Conservation (phyloP, 768 basidiomycete species). For the Panaeolus cyanescens region DNA sequence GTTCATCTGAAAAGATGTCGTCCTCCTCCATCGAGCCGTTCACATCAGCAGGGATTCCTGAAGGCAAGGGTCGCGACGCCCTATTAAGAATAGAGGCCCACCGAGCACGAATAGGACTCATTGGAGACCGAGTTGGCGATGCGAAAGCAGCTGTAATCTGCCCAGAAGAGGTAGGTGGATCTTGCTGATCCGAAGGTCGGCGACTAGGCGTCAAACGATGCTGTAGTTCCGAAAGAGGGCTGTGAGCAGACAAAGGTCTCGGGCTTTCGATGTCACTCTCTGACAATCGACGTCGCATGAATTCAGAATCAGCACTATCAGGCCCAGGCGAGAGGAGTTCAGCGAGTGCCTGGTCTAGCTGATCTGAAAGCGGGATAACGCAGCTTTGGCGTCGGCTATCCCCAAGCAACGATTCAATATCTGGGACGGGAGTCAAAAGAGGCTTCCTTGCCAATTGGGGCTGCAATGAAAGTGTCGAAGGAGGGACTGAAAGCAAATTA, state of each 20-base stretch:
- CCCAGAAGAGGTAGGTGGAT: not conserved
- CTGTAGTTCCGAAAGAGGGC: not conserved
- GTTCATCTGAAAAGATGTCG: not conserved
- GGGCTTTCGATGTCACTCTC: not conserved
- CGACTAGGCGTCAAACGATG: not conserved
- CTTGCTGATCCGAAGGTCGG: not conserved
- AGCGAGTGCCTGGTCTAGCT: not conserved
- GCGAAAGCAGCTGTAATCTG: not conserved
- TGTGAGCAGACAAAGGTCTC: not conserved
- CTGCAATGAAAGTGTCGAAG: not conserved
- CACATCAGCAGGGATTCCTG: not conserved
- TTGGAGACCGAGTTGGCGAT: not conserved
- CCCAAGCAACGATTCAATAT: not conserved
- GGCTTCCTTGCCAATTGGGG: not conserved
- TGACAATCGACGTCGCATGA: not conserved
- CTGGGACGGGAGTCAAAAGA: not conserved
- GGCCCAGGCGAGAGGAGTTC: not conserved
- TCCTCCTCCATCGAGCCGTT: not conserved
- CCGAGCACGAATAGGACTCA: not conserved
- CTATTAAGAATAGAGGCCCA: not conserved
- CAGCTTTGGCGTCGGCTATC: not conserved
- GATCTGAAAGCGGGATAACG: not conserved
- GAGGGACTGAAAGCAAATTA: not conserved
- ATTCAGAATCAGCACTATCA: not conserved
- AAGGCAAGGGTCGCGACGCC: not conserved